Evolutionary conservation across 129 eudicot species (phyloP), one percentile per base, ranked within the genome.

Genomic region (Helianthus tuberosus): DNA sequence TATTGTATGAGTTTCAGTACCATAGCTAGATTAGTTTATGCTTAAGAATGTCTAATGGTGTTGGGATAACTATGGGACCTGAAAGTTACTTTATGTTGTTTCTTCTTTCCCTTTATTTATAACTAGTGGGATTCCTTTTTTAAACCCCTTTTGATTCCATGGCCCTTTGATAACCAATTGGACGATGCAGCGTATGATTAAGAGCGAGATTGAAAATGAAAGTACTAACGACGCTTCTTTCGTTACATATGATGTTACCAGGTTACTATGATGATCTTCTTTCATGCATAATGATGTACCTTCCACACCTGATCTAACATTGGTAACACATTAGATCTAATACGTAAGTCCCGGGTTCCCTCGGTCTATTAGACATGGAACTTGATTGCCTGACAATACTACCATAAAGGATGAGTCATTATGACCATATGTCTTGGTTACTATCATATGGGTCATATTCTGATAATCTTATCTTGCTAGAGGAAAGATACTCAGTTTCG

Each of bases 21-120:
- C 78, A 60, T 36, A 63, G 46, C 44, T 29, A 58, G 27, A 64
- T 43, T 62, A 63, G 47, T 72, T 62, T 53, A 51, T 63, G 39
- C 29, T 11, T 64, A 43, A 41, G 51, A 71, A 54, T 72, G 72
- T 46, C 47, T 64, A 71, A 43, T 52, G 77, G 73, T 55, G 44
- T 79, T 47, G 72, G 41, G 68, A 79, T 43, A 72, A 73, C 27
- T 60, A 72, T 79, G 73, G 78, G 78, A 64, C 78, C 47, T 43
- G 60, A 79, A 78, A 72, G 73, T 65, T 43, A 64, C 66, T 64
- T 78, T 71, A 77, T 57, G 75, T 68, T 77, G 75, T 78, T 71
- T 70, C 39, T 64, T 6, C 72, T 79, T 78, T 72, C 29, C 62
- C 52, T 79, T 79, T 55, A 55, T 65, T 44, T 38, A 54, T 54